Percentiles rank a stretch among this genome's conserved stretches.
These are phyloP conservation scores for Yamadazyma phyllophila DNA, from an alignment of 805 yeast species.

Conservation along the genomic window DNA sequence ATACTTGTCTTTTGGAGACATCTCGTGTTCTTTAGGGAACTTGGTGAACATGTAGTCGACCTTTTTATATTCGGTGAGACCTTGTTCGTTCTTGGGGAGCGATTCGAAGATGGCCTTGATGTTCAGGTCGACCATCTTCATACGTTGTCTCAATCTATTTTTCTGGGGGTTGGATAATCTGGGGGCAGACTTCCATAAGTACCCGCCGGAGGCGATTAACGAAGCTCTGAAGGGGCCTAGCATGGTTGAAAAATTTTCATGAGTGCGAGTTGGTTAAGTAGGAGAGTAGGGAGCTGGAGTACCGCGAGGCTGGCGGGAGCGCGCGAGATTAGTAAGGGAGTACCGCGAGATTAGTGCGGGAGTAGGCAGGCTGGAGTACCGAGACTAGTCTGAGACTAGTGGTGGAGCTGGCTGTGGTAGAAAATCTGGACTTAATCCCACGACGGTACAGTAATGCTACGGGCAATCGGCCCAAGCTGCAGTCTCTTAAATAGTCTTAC, in stretches of 20 bases:
- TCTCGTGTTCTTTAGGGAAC: constrained; percentile 77
- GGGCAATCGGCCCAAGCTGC: too few relatives aligned
- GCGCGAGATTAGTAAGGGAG: too few relatives aligned
- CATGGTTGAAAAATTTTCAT: constrained; percentile 35
- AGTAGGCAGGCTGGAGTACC: too few relatives aligned
- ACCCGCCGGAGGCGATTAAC: constrained; percentile 61
- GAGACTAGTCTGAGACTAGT: too few relatives aligned
- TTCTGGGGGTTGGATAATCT: constrained; percentile 74
- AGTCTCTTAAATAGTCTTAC: too few relatives aligned
- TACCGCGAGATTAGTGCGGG: too few relatives aligned
- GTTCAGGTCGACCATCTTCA: constrained; percentile 77
- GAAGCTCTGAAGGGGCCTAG: constrained; percentile 73
- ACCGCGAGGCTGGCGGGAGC: not conserved
- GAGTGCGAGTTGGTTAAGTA: not conserved
- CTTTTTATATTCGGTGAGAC: constrained; percentile 31
- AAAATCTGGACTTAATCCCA: too few relatives aligned
- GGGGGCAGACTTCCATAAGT: constrained; percentile 60
- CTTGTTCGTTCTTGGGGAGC: constrained; percentile 25
- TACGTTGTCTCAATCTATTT: constrained; percentile 77
- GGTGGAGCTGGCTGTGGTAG: too few relatives aligned
- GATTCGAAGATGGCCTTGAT: constrained; percentile 58
- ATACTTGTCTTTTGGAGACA: constrained; percentile 82
- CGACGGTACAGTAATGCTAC: too few relatives aligned
- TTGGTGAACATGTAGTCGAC: constrained; percentile 35
- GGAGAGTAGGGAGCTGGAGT: not conserved